Conservation (phyloP, 208 protist genomes). For the Trypanosoma brucei region DNA sequence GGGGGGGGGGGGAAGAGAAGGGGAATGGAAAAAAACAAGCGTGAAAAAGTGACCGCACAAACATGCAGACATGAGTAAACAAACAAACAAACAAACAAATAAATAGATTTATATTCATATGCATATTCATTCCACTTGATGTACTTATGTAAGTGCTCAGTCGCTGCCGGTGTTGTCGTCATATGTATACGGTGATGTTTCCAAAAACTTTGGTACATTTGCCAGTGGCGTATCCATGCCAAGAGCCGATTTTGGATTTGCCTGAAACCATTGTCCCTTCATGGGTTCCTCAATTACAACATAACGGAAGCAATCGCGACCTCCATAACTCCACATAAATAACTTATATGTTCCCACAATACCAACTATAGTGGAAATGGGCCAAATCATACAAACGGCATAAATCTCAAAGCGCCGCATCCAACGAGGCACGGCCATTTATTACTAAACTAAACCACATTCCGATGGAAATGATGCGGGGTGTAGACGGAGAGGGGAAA, state of each 20-base stretch:
- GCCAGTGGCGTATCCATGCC: slow-evolving; percentile 80
- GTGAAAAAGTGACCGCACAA: too few relatives aligned
- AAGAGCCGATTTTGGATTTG: slow-evolving; percentile 74
- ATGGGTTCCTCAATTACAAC: slow-evolving; percentile 82
- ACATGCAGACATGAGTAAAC: too few relatives aligned
- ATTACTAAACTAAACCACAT: neutral
- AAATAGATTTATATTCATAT: slow-evolving; percentile 62
- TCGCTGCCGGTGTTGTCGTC: slow-evolving; percentile 22
- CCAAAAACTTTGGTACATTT: slow-evolving; percentile 79
- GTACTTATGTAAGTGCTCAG: too few relatives aligned
- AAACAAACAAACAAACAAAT: too few relatives aligned
- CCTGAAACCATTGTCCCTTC: slow-evolving; percentile 83
- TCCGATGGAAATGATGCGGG: neutral
- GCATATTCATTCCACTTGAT: slow-evolving; percentile 17
- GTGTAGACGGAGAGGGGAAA: too few relatives aligned
- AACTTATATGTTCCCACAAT: slow-evolving; percentile 66
- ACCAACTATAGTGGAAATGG: slow-evolving; percentile 52
- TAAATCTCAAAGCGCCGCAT: slow-evolving; percentile 76
- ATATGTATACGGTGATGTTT: slow-evolving; percentile 58
- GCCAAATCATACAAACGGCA: slow-evolving; percentile 83
- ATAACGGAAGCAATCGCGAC: slow-evolving; percentile 84
- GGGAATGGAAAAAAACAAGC: too few relatives aligned
- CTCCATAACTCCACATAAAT: slow-evolving; percentile 88
- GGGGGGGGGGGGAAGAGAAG: too few relatives aligned
- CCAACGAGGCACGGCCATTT: slow-evolving; percentile 70